Conservation (phyloP, 2,329 filamentous ascomycete genomes). For the Fusarium graminum region DNA sequence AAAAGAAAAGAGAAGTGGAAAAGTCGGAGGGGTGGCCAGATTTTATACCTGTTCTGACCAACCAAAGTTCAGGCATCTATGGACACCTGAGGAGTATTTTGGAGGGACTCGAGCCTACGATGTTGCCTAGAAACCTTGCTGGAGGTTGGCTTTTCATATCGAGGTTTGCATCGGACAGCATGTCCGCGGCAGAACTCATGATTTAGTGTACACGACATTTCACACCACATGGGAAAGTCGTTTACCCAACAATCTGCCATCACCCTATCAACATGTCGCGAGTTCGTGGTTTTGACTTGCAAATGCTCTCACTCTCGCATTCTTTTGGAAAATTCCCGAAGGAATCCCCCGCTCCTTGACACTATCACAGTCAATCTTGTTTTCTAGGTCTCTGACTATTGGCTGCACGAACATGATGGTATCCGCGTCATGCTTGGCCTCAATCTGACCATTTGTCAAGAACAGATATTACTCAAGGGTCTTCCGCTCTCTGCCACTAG, state of each 20-base stretch:
- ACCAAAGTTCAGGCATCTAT: neutral
- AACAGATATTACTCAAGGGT: neutral
- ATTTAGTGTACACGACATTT: neutral
- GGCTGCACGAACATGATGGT: constrained; percentile 8
- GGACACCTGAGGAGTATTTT: neutral
- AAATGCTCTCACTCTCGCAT: constrained; percentile 5
- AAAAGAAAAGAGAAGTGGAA: neutral
- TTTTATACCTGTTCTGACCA: neutral
- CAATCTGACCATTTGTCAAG: neutral
- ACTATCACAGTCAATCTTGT: constrained; percentile 2
- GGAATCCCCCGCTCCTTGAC: neutral
- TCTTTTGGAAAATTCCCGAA: neutral
- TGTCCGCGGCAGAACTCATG: neutral
- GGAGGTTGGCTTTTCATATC: neutral
- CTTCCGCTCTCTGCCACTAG: neutral
- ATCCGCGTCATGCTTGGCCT: neutral
- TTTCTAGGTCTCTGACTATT: constrained; percentile 4
- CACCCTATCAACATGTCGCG: neutral
- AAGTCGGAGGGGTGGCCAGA: neutral
- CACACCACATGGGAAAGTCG: neutral
- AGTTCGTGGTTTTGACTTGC: neutral
- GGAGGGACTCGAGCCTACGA: neutral
- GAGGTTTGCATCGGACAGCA: neutral
- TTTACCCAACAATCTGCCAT: neutral
- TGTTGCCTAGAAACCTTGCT: neutral